Base-by-base conservation (phyloP, 495 filamentous ascomycete species). In the Penicillium maclennaniae region DNA sequence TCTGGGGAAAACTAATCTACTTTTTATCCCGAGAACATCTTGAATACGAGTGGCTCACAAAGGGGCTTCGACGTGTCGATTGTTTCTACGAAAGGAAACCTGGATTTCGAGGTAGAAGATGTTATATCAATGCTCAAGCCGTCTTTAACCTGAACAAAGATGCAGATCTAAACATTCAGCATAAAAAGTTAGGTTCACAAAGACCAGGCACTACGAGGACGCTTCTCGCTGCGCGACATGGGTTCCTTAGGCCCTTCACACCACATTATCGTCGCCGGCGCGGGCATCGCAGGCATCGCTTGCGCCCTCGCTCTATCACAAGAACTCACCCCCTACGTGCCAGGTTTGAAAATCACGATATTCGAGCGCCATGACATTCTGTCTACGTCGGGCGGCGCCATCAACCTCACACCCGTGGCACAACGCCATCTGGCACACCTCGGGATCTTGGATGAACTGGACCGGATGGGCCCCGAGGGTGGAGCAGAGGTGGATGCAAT, bases 331-430 rank as follows among this genome's bases (percentile, higher is more conserved):
- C 78, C 77, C 0, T 65, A 65, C 25, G 69, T 74, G 26, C 69
- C 74, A 4, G 66, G 73, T 14, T 63, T 79, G 19, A 61, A 68
- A 17, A 79, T 84, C 52, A 79, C 71, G 12, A 64, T 85, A 40
- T 84, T 73, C 59, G 83, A 86, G 63, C 73, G 81, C 39, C 77
- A 83, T 39, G 70, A 79, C 16, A 59, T 75, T 5, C 72, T 81
- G 12, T 78, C 77, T 4, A 80, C 80, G 3, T 79, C 83, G 12
- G 83, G 83, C 23, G 83, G 83, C 23, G 79, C 81, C 10, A 77
- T 86, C 48, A 85, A 84, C 64, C 69, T 86, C 17, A 84, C 83
- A 0, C 83, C 83, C 2, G 80, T 81, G 25, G 82, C 83, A 3
- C 72, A 85, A 21, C 71, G 80, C 7, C 73, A 83, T 55, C 74